phyloP scores from a whole-genome alignment of 116 monocot genomes.

The Papilionanthe hybrid region DNA sequence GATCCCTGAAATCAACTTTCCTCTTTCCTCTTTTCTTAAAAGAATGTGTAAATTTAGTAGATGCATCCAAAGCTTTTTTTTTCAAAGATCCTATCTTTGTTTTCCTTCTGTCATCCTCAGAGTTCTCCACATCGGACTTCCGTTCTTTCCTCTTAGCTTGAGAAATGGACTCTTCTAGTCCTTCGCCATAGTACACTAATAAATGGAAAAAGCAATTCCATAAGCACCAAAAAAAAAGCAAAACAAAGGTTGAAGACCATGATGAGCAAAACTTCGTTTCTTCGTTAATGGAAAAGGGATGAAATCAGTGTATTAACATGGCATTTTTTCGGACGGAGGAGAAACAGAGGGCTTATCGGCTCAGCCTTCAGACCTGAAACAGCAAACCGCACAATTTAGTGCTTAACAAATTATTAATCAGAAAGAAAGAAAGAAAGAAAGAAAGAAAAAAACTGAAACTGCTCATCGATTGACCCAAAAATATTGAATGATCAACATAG shows the following conservation, averaged over 20 bases:
- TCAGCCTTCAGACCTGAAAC: slow-evolving; percentile 4
- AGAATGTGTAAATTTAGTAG: slow-evolving; percentile 40
- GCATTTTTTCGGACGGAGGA: neutral
- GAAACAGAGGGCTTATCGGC: neutral
- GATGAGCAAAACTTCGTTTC: neutral
- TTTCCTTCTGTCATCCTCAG: slow-evolving; percentile 51
- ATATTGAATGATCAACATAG: neutral
- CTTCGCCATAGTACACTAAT: neutral
- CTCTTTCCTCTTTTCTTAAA: slow-evolving; percentile 45
- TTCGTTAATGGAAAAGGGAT: neutral
- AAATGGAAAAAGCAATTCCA: neutral
- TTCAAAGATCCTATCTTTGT: slow-evolving; percentile 45
- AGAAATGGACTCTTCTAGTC: neutral
- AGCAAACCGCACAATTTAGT: neutral
- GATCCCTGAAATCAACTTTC: slow-evolving; percentile 31
- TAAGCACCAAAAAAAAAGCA: neutral
- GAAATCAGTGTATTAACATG: neutral
- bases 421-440: too few relatives aligned
- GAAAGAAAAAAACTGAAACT: neutral
- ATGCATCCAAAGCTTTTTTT: slow-evolving; percentile 45
- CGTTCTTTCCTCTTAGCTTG: slow-evolving; percentile 34
- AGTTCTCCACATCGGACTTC: slow-evolving; percentile 42
- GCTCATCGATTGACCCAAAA: neutral
- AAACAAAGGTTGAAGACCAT: neutral
- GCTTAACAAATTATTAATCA: too few relatives aligned